phyloP scores from a whole-genome alignment of 2,329 filamentous ascomycete species.

The Davidsoniella eucalypti region DNA sequence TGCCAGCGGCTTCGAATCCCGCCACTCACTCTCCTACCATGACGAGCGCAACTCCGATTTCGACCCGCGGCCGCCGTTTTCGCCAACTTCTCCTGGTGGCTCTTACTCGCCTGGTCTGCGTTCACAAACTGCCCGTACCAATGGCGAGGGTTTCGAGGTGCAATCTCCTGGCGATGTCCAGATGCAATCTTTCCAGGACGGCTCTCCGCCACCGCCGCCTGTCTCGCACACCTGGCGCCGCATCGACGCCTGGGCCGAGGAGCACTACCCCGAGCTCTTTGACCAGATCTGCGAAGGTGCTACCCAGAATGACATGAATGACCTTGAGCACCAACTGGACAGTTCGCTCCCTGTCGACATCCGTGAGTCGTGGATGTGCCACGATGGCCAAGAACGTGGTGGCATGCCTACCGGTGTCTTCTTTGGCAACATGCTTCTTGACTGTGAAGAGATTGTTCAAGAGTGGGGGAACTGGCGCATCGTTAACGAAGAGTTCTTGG shows the following conservation, averaged over 20 bases:
- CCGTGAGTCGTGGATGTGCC: constrained; percentile 73
- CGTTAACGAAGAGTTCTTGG: constrained; percentile 80
- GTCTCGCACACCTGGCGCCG: constrained; percentile 81
- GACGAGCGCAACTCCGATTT: constrained; percentile 30
- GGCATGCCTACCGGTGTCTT: constrained; percentile 82
- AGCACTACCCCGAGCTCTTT: constrained; percentile 84
- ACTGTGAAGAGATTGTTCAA: constrained; percentile 95
- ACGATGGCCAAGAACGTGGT: constrained; percentile 94
- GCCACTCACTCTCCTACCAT: constrained; percentile 63
- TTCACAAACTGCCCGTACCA: constrained; percentile 53
- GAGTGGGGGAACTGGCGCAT: constrained; percentile 95
- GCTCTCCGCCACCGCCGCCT: constrained; percentile 75
- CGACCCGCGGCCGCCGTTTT: constrained; percentile 21
- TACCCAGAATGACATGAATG: constrained; percentile 88
- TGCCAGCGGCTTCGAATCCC: constrained; percentile 77
- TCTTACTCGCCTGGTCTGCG: constrained; percentile 86
- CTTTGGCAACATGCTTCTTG: constrained; percentile 86
- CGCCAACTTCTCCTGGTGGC: constrained; percentile 39
- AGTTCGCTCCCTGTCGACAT: constrained; percentile 87
- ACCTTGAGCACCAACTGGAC: constrained; percentile 89
- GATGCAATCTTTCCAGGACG: constrained; percentile 91
- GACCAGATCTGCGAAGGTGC: constrained; percentile 88
- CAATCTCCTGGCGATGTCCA: constrained; percentile 70
- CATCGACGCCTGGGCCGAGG: constrained; percentile 86
- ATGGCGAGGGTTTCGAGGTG: constrained; percentile 51